Evolutionary conservation across 164 flowering plant genomes (phyloP).

Genomic region (Magnolia officinalis): DNA sequence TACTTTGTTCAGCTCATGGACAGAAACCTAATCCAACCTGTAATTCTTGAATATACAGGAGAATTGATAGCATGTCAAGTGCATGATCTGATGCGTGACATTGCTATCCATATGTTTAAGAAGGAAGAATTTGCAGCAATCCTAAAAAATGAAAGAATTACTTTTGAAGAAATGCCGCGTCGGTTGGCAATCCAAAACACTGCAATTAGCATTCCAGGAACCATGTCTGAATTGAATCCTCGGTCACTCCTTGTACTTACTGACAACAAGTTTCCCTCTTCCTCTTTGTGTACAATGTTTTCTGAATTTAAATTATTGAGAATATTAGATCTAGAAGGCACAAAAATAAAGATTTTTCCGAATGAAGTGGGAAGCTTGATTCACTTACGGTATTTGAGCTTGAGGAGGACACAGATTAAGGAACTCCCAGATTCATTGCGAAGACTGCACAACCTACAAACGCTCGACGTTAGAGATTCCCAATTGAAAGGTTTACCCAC

Average conservation of each 20-base stretch:
- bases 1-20: slow-evolving; percentile 10
- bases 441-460: slow-evolving; percentile 33
- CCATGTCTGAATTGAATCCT: background rate
- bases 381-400: slow-evolving; percentile 24
- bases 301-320: background rate
- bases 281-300: background rate
- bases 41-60: background rate
- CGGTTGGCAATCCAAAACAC: slow-evolving; percentile 5
- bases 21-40: slow-evolving; percentile 12
- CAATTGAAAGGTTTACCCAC: slow-evolving; percentile 22
- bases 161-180: background rate
- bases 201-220: background rate
- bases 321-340: background rate
- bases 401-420: background rate
- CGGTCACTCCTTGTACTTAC: background rate
- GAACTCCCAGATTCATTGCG: slow-evolving; percentile 35
- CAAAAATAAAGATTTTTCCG: background rate
- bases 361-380: slow-evolving; percentile 15
- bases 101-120: slow-evolving; percentile 3
- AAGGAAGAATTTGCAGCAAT: slow-evolving; percentile 3
- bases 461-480: slow-evolving; percentile 34
- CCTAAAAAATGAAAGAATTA: background rate
- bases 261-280: background rate
- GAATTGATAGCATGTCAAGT: background rate
- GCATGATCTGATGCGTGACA: slow-evolving; percentile 20